Evolutionary conservation across 768 basidiomycete species (phyloP), one percentile per base, ranked within the genome.

Genomic region (Tylopilus felleus): DNA sequence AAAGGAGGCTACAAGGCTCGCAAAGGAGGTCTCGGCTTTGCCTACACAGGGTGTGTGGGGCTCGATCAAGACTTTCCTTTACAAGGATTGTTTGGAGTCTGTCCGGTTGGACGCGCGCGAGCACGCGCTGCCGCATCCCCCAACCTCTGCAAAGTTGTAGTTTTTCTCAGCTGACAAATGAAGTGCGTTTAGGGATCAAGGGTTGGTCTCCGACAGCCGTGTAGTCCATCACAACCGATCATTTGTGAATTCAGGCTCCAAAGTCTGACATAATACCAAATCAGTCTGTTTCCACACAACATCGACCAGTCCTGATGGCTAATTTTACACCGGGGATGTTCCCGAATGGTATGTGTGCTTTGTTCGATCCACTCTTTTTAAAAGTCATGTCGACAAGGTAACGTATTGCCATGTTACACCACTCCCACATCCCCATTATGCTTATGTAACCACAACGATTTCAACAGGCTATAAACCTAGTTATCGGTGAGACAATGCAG

Each of bases 1-100:
- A 17, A 75, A 75, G 22, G 84, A 83, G 51, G 89, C 89, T 1
- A 77, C 78, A 45, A 77, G 84, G 58, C 61, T 91, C 22, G 90
- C 83, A 4, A 76, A 80, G 23, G 64, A 71, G 40, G 71, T 85
- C 51, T 74, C 79, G 36, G 67, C 53, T 27, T 76, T 82, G 55
- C 81, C 88, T 8, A 70, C 75, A 33, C 67, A 67, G 5, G 86
- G 87, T 13, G 86, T 82, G 17, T 90, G 84, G 84, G 89, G 88
- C 9, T 47, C 85, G 48, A 86, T 89, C 64, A 89, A 86, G 84
- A 64, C 64, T 21, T 79, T 81, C 57, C 57, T 89, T 8, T 86
- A 87, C 65, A 74, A 73, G 41, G 79, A 82, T 49, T 75, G 78
- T 17, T 64, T 88, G 48, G 71, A 80, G 46, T 61, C 63, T 9